These are phyloP conservation scores for Pseudonitzschia multistriata DNA, from an alignment of 108 stramenopile genomes.

Conservation along the genomic window DNA sequence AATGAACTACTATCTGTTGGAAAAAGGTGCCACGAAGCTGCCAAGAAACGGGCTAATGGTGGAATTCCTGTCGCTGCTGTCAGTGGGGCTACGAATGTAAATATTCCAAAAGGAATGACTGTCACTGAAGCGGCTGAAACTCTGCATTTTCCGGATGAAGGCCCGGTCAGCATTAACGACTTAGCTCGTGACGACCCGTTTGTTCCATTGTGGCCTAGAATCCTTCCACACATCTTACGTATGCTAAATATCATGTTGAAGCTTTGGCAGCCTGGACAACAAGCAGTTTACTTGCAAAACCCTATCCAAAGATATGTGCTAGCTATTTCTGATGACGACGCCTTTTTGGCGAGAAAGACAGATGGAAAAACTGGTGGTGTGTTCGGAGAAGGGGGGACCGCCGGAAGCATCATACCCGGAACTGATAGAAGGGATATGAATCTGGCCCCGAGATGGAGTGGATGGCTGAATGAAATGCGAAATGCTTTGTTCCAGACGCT, in stretches of 20 bases:
- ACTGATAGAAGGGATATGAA: constrained; percentile 73
- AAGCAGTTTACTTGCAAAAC: constrained; percentile 59
- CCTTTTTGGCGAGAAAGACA: constrained; percentile 71
- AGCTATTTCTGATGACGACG: constrained; percentile 91
- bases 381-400: constrained; percentile 89
- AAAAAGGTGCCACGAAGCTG: constrained; percentile 85
- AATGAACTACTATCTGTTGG: constrained; percentile 87
- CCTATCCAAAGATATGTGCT: constrained; percentile 69
- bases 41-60: constrained; percentile 60
- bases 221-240: constrained; percentile 62
- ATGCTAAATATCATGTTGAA: constrained; percentile 60
- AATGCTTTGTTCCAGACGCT: constrained; percentile 80
- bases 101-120: constrained; percentile 10
- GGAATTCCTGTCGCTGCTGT: constrained; percentile 38
- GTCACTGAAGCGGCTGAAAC: constrained; percentile 7
- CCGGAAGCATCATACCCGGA: constrained; percentile 80
- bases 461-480: constrained; percentile 86
- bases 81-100: background rate
- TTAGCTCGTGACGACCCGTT: constrained; percentile 83
- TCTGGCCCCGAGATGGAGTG: constrained; percentile 83
- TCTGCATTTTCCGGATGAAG: constrained; percentile 75
- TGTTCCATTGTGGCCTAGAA: constrained; percentile 82
- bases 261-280: constrained; percentile 73
- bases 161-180: constrained; percentile 77
- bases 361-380: constrained; percentile 71